A percentile compares a stretch with the other conserved stretches of the same genome.
These are phyloP conservation scores for Rosa rugosa DNA, from an alignment of 306 rosid species.

Conservation along the genomic window DNA sequence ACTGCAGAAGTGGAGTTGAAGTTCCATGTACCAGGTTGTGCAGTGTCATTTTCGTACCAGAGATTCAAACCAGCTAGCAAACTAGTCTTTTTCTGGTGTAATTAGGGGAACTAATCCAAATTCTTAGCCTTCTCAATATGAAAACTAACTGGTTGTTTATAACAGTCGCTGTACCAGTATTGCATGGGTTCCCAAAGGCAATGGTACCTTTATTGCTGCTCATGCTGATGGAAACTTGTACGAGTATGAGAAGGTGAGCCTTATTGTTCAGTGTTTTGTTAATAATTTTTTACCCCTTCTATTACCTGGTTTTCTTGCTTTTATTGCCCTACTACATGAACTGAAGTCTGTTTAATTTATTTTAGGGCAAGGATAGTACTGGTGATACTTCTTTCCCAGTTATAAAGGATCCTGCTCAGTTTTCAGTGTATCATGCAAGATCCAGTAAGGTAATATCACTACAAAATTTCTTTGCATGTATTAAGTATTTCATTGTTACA, in stretches of 20 bases:
- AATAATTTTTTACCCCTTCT: conserved; percentile 19
- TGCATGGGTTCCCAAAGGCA: conserved; percentile 90
- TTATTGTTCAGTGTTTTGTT: neutral
- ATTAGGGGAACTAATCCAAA: conserved; percentile 14
- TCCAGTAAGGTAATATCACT: conserved; percentile 67
- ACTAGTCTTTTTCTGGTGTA: conserved; percentile 1
- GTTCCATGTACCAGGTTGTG: neutral
- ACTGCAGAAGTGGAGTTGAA: conserved; percentile 11
- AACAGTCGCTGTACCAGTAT: conserved; percentile 89
- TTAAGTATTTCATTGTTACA: neutral
- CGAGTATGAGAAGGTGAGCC: conserved; percentile 90
- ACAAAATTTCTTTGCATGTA: neutral
- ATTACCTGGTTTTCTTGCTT: conserved; percentile 1
- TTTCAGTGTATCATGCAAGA: conserved; percentile 91
- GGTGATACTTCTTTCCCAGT: conserved; percentile 85
- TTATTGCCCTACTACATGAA: neutral
- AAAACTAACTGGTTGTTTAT: conserved; percentile 28
- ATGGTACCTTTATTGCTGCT: conserved; percentile 82
- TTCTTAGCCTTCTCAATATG: conserved; percentile 8
- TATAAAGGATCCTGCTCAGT: conserved; percentile 79
- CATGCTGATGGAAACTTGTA: conserved; percentile 96
- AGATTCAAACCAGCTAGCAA: neutral
- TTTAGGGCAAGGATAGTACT: conserved; percentile 77
- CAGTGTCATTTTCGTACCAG: neutral
- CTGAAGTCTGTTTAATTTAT: neutral